Percentiles rank a stretch among this genome's conserved stretches.
phyloP scores from a whole-genome alignment of 2,329 filamentous ascomycete species.

The Diaporthe vaccinii region DNA sequence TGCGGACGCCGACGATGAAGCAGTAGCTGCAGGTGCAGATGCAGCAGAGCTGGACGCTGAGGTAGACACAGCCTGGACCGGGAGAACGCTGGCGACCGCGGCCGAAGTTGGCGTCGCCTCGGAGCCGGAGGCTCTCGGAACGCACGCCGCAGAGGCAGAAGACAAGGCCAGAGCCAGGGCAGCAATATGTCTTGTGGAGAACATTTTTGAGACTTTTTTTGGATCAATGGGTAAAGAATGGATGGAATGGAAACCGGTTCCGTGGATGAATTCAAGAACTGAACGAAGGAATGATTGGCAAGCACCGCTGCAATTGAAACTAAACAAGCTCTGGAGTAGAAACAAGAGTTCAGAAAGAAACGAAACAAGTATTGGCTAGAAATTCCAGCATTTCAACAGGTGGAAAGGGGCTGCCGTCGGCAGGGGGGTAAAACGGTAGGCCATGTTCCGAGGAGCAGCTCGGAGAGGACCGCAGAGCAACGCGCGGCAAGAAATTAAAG shows the following conservation, averaged over 20 bases:
- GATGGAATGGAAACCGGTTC: slow-evolving; percentile 32
- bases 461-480: slow-evolving; percentile 18
- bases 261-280: background rate
- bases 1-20: slow-evolving; percentile 16
- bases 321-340: slow-evolving; percentile 25
- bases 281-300: slow-evolving; percentile 1
- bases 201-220: slow-evolving; percentile 26
- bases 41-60: slow-evolving; percentile 20
- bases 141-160: slow-evolving; percentile 37
- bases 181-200: slow-evolving; percentile 33
- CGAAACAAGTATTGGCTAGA: slow-evolving; percentile 14
- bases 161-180: slow-evolving; percentile 30
- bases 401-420: slow-evolving; percentile 18
- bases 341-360: slow-evolving; percentile 7
- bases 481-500: slow-evolving; percentile 28
- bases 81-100: background rate
- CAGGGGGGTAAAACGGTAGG: slow-evolving; percentile 8
- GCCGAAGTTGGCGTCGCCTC: slow-evolving; percentile 15
- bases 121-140: slow-evolving; percentile 28
- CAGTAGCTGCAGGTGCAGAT: slow-evolving; percentile 11
- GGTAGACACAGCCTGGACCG: slow-evolving; percentile 15
- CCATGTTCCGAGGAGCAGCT: slow-evolving; percentile 10
- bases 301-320: background rate
- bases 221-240: background rate
- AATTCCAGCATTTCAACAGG: slow-evolving; percentile 27